Conservation (phyloP, 2,329 filamentous ascomycete species). For the Fusarium sterilihyphosum region DNA sequence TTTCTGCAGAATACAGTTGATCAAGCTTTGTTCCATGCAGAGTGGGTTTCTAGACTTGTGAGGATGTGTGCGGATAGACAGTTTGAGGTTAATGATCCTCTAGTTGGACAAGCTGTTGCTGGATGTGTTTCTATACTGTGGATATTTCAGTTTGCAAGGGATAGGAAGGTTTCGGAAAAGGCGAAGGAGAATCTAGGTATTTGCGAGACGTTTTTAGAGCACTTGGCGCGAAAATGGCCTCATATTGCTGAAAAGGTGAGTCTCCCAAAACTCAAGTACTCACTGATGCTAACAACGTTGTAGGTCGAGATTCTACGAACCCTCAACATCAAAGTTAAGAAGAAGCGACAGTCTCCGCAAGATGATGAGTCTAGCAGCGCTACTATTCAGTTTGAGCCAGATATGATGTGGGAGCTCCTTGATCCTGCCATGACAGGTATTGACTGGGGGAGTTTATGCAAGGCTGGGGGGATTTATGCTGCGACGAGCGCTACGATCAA, state of each 20-base stretch:
- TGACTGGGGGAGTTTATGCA: not conserved
- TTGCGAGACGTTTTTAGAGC: slow-evolving; percentile 17
- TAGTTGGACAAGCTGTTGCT: slow-evolving; percentile 35
- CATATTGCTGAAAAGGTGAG: slow-evolving; percentile 36
- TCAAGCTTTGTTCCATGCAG: slow-evolving; percentile 35
- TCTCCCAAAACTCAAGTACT: fast-evolving
- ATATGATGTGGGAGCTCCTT: slow-evolving; percentile 38
- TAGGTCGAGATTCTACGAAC: slow-evolving; percentile 29
- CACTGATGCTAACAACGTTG: fast-evolving
- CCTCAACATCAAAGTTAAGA: slow-evolving; percentile 21
- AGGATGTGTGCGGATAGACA: slow-evolving; percentile 35
- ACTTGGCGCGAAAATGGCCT: slow-evolving; percentile 27
- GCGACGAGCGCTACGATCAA: slow-evolving; percentile 33
- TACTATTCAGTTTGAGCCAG: slow-evolving; percentile 34
- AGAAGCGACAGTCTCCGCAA: not conserved
- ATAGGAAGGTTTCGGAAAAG: slow-evolving; percentile 30
- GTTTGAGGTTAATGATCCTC: slow-evolving; percentile 34
- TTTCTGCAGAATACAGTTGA: slow-evolving; percentile 40
- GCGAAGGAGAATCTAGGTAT: slow-evolving; percentile 27
- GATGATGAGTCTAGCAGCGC: not conserved
- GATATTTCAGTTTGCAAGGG: slow-evolving; percentile 40
- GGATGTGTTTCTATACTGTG: slow-evolving; percentile 36
- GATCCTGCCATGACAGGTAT: slow-evolving; percentile 17
- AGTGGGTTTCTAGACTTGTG: slow-evolving; percentile 37
- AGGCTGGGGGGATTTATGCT: not conserved